These are phyloP conservation scores for Brassica juncea DNA, from an alignment of 345 rosid species.

Conservation along the genomic window DNA sequence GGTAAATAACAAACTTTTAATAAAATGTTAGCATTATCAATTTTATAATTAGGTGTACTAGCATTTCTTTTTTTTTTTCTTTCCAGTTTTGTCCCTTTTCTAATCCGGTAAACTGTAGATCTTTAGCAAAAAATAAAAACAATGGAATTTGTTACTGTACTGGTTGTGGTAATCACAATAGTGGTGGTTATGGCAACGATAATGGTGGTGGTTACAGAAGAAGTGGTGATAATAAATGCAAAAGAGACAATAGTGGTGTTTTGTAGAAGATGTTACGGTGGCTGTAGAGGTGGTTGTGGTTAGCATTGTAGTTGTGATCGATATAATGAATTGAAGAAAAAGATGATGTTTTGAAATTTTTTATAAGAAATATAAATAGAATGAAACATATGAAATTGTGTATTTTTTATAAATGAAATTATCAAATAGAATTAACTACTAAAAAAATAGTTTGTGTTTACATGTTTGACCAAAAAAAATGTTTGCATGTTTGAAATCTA, in stretches of 20 bases:
- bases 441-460: not conserved
- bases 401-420: not conserved
- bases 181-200: not conserved
- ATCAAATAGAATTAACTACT: not conserved
- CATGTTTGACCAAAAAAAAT: not conserved
- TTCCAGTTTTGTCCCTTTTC: not conserved
- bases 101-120: no score
- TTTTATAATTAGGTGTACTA: not conserved
- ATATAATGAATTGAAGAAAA: not conserved
- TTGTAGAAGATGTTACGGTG: not conserved
- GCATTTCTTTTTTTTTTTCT: not conserved
- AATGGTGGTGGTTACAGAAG: not conserved
- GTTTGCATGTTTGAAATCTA: not conserved
- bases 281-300: not conserved
- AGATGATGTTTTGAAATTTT: not conserved
- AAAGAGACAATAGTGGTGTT: not conserved
- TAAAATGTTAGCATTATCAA: not conserved
- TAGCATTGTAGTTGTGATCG: not conserved
- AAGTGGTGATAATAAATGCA: not conserved
- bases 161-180: not conserved
- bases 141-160: no score
- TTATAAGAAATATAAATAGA: not conserved
- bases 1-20: not conserved
- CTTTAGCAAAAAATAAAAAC: not conserved
- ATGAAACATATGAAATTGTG: not conserved